A percentile compares a stretch with the other conserved stretches of the same genome.
Evolutionary conservation across 164 flowering plant genomes (phyloP).

Genomic region (Magnolia kwangsiensis): DNA sequence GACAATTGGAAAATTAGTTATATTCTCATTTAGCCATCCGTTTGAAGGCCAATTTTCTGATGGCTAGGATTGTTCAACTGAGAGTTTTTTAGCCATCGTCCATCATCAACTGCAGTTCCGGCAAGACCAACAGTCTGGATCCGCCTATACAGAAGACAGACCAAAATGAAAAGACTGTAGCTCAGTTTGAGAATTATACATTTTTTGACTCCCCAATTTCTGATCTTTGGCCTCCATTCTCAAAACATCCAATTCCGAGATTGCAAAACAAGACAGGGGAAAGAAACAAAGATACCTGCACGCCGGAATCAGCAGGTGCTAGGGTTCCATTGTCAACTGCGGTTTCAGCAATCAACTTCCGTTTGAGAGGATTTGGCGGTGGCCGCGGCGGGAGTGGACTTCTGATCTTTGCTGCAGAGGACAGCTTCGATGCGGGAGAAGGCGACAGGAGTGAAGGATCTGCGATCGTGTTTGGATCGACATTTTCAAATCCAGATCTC

Average conservation of each 20-base stretch:
- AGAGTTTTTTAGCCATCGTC: too few species aligned
- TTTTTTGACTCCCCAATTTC: not conserved
- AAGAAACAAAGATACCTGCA: conserved; percentile 44
- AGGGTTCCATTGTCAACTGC: conserved; percentile 34
- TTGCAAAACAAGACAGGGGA: not conserved
- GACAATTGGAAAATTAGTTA: too few species aligned
- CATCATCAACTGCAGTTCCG: too few species aligned
- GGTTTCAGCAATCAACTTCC: conserved; percentile 59
- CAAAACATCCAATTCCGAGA: not conserved
- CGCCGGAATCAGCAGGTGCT: conserved; percentile 64
- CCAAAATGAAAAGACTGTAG: not conserved
- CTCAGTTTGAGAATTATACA: not conserved
- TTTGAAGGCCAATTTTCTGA: too few species aligned
- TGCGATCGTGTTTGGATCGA: conserved; percentile 36
- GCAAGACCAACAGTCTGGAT: not conserved
- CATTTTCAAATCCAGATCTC: conserved; percentile 53
- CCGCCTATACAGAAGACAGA: not conserved
- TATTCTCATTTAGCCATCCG: too few species aligned
- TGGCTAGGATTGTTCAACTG: too few species aligned
- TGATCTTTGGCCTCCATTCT: not conserved
- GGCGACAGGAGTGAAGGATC: conserved; percentile 25
- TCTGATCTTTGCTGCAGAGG: conserved; percentile 43
- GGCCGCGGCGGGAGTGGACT: conserved; percentile 88
- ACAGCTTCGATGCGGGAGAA: conserved; percentile 16
- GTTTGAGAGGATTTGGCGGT: conserved; percentile 62